A percentile compares a stretch with the other conserved stretches of the same genome.
Conservation (phyloP, 345 rosid species). For the Euphorbia peplus region DNA sequence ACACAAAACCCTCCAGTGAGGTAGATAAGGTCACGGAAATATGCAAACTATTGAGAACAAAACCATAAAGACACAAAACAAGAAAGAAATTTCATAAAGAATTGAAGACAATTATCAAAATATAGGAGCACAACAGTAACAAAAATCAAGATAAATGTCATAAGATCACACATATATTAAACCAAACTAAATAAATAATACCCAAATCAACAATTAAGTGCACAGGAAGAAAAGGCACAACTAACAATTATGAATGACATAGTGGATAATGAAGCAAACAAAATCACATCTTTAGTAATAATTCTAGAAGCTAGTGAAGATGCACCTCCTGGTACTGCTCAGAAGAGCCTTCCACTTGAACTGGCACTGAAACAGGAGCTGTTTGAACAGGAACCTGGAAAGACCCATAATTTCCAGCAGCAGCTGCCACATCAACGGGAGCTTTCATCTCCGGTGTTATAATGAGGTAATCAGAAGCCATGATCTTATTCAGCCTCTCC, state of each 20-base stretch:
- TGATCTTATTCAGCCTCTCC: slow-evolving; percentile 73
- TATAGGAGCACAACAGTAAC: too few relatives aligned
- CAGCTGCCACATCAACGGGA: slow-evolving; percentile 67
- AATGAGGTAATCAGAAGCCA: slow-evolving; percentile 81
- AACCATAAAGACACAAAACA: background rate
- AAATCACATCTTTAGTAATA: background rate
- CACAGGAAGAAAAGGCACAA: background rate
- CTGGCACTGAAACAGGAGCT: slow-evolving; percentile 31
- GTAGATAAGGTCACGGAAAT: background rate
- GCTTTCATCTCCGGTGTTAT: slow-evolving; percentile 83
- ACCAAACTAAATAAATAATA: background rate
- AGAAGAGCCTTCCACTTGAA: slow-evolving; percentile 39
- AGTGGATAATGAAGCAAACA: background rate
- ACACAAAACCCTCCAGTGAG: background rate
- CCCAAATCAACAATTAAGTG: background rate
- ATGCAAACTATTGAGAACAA: background rate
- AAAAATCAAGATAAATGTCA: background rate
- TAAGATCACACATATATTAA: background rate
- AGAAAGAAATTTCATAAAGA: background rate
- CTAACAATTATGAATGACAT: background rate
- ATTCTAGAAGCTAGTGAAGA: background rate
- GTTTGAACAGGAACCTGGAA: slow-evolving; percentile 54
- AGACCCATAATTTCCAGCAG: slow-evolving; percentile 50
- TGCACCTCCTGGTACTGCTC: slow-evolving; percentile 41
- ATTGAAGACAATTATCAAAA: too few relatives aligned